These are phyloP conservation scores for Sisymbrium irio DNA, from an alignment of 345 rosid genomes.

Conservation along the genomic window DNA sequence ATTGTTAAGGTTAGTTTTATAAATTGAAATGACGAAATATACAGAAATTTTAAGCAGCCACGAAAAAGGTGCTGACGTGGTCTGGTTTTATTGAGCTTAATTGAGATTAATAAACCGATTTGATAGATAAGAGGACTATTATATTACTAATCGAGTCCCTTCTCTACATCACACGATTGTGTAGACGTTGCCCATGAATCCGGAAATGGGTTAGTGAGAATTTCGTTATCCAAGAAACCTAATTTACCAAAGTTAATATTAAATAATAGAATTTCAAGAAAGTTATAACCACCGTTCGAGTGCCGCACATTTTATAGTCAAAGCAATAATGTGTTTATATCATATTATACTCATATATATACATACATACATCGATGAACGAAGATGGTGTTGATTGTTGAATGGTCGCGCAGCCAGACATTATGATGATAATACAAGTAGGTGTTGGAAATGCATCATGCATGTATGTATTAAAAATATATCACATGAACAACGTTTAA, in stretches of 20 bases:
- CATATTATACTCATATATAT: not conserved
- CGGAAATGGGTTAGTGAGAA: slow-evolving; percentile 8
- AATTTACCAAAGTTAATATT: slow-evolving; percentile 1
- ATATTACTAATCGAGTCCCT: not conserved
- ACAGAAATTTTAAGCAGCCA: not conserved
- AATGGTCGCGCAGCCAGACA: slow-evolving; percentile 31
- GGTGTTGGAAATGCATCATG: slow-evolving; percentile 12
- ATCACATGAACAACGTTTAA: slow-evolving; percentile 26
- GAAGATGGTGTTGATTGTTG: not conserved
- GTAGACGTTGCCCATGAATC: not conserved
- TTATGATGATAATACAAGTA: slow-evolving; percentile 23
- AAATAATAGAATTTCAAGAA: not conserved
- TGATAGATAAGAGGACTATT: not conserved
- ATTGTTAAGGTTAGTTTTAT: not conserved
- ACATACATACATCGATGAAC: not conserved
- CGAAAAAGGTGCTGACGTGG: not conserved
- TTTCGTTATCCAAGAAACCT: slow-evolving; percentile 20
- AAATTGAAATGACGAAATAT: not conserved
- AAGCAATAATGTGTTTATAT: slow-evolving; percentile 28
- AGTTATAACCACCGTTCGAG: slow-evolving; percentile 16
- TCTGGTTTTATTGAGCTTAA: not conserved
- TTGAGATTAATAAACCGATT: not conserved
- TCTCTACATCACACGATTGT: not conserved
- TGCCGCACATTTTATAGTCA: slow-evolving; percentile 23
- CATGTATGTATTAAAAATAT: not conserved